Conservation (phyloP, 1,284 basidiomycete species). For the Marasmius fiardii region DNA sequence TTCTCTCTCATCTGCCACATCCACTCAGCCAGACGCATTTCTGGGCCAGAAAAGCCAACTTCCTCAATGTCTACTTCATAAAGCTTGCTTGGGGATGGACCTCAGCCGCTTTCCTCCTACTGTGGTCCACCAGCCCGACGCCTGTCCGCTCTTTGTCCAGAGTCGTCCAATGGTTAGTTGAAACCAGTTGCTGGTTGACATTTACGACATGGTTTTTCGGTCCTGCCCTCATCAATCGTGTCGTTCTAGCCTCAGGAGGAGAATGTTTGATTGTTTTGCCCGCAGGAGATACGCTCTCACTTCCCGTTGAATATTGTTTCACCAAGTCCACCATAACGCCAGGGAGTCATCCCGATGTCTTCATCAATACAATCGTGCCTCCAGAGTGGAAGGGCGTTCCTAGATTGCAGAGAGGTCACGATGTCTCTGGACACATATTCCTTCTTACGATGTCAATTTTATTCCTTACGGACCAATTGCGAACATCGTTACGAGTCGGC, state of each 20-base stretch:
- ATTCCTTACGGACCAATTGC: constrained; percentile 77
- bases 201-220: constrained; percentile 95
- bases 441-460: constrained; percentile 83
- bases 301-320: constrained; percentile 64
- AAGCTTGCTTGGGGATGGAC: constrained; percentile 95
- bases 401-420: constrained; percentile 77
- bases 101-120: constrained; percentile 58
- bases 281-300: constrained; percentile 43
- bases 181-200: constrained; percentile 68
- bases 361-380: constrained; percentile 40
- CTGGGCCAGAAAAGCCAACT: constrained; percentile 82
- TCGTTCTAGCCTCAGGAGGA: constrained; percentile 77
- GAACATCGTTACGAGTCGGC: constrained; percentile 39
- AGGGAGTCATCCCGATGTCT: constrained; percentile 62
- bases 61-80: constrained; percentile 84
- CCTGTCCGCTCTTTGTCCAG: constrained; percentile 37
- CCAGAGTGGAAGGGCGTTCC: constrained; percentile 47
- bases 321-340: constrained; percentile 50
- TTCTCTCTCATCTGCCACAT: constrained; percentile 65
- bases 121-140: constrained; percentile 53
- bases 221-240: constrained; percentile 75
- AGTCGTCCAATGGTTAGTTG: constrained; percentile 57
- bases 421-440: constrained; percentile 94
- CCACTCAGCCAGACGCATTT: constrained; percentile 63
- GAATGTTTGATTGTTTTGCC: constrained; percentile 74